Conservation (phyloP, 306 rosid species). For the Ormosia emarginata region DNA sequence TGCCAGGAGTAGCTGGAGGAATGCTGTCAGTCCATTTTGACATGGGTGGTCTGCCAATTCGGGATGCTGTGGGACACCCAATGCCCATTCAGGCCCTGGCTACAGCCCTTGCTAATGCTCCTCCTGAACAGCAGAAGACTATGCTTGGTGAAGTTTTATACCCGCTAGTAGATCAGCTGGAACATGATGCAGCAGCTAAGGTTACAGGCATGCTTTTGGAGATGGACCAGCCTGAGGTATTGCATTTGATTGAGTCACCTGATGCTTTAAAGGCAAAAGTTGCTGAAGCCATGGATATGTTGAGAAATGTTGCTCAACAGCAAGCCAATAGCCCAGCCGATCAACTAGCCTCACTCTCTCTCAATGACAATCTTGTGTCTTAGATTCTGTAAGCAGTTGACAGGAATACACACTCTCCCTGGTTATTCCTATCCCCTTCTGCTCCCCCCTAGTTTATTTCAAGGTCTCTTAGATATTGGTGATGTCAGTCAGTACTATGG, state of each 20-base stretch:
- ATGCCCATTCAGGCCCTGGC: conserved; percentile 40
- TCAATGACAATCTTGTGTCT: conserved; percentile 36
- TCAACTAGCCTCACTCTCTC: conserved; percentile 41
- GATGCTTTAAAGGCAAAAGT: conserved; percentile 51
- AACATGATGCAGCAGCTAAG: conserved; percentile 45
- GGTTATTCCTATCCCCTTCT: neutral
- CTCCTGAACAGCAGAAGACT: conserved; percentile 45
- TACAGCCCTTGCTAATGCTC: conserved; percentile 48
- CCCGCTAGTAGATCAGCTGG: conserved; percentile 54
- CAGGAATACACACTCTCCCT: neutral
- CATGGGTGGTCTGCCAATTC: conserved; percentile 32
- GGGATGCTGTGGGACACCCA: conserved; percentile 34
- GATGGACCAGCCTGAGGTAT: conserved; percentile 66
- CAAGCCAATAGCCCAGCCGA: conserved; percentile 33
- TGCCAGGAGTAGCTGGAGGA: conserved; percentile 36
- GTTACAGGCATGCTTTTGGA: conserved; percentile 67
- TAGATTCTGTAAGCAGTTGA: neutral
- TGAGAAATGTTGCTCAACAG: conserved; percentile 43
- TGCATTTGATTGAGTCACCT: conserved; percentile 56
- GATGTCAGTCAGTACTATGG: conserved; percentile 6
- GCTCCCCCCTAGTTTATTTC: neutral
- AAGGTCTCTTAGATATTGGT: neutral
- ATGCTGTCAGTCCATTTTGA: conserved; percentile 39
- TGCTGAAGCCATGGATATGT: conserved; percentile 47
- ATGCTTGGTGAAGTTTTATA: conserved; percentile 57